phyloP scores from a whole-genome alignment of 768 basidiomycete species.

The Trametes villosa region DNA sequence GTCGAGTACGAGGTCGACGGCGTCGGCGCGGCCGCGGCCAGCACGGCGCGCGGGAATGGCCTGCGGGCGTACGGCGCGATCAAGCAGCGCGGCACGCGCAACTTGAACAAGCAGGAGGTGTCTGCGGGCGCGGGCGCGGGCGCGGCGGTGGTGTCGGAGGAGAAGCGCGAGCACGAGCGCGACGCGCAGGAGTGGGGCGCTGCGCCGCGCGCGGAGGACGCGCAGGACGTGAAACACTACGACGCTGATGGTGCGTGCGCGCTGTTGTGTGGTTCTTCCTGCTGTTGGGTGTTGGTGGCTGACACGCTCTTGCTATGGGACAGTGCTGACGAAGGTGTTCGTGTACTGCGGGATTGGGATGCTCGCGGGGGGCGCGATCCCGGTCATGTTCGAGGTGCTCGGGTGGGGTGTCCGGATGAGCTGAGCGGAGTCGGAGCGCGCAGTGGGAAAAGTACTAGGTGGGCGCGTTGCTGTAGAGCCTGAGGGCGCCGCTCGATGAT shows the following conservation, averaged over 20 bases:
- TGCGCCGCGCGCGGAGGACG: not conserved
- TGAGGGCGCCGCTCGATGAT: no score
- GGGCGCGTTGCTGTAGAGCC: no score
- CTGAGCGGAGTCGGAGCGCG: constrained; percentile 2
- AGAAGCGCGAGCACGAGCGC: constrained; percentile 1
- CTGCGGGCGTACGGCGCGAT: constrained; percentile 10
- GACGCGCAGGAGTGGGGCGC: constrained; percentile 14
- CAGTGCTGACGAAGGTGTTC: constrained; percentile 89
- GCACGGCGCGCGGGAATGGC: constrained; percentile 25
- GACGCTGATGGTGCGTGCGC: constrained; percentile 79
- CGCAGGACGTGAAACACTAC: constrained; percentile 63
- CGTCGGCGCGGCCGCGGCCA: constrained; percentile 20
- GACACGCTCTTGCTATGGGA: not conserved
- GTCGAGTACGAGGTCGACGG: constrained; percentile 33
- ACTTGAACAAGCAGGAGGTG: no score
- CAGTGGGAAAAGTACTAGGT: not conserved
- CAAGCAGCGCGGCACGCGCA: constrained; percentile 22
- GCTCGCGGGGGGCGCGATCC: constrained; percentile 63
- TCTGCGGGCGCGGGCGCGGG: not conserved
- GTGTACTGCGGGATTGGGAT: constrained; percentile 89
- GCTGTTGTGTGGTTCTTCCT: constrained; percentile 4
- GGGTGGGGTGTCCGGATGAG: constrained; percentile 61
- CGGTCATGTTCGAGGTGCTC: constrained; percentile 66
- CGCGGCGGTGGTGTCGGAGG: constrained; percentile 4
- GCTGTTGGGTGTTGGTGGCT: constrained; percentile 1